Conservation (phyloP, 2,329 filamentous ascomycete species). For the Calonectria honghensis region DNA sequence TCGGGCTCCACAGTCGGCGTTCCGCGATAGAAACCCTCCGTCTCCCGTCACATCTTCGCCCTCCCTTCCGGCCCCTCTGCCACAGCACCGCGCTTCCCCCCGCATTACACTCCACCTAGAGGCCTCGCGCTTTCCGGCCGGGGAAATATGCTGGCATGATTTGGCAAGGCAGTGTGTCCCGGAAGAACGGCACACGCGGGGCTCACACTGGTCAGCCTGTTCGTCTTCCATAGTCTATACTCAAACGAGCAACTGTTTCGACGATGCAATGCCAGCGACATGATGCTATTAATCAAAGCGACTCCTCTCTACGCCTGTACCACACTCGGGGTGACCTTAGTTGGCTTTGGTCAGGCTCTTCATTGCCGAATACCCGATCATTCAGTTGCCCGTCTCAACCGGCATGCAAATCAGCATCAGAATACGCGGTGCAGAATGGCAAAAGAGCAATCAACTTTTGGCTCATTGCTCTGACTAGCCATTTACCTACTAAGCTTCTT, state of each 20-base stretch:
- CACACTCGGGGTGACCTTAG: no score
- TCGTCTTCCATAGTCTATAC: background rate
- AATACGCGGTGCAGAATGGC: background rate
- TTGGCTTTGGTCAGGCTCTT: background rate
- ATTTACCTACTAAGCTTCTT: background rate
- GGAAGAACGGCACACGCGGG: conserved; percentile 11
- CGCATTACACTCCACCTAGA: background rate
- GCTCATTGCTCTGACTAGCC: background rate
- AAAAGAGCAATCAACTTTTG: background rate
- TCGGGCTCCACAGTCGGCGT: conserved; percentile 31
- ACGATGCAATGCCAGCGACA: background rate
- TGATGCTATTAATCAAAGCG: background rate
- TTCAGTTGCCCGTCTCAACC: background rate
- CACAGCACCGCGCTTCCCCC: background rate
- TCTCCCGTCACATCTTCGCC: conserved; percentile 3
- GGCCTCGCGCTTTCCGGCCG: conserved; percentile 14
- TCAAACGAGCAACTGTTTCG: background rate
- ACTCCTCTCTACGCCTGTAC: background rate
- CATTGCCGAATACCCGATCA: background rate
- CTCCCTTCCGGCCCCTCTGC: background rate
- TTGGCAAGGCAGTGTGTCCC: conserved; percentile 25
- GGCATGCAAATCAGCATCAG: background rate
- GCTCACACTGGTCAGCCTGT: background rate
- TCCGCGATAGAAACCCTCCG: conserved; percentile 2
- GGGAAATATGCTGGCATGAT: background rate